Evolutionary conservation across 139 green algal species (phyloP), one percentile per base, ranked within the genome.

Genomic region (Volvox reticuliferus): DNA sequence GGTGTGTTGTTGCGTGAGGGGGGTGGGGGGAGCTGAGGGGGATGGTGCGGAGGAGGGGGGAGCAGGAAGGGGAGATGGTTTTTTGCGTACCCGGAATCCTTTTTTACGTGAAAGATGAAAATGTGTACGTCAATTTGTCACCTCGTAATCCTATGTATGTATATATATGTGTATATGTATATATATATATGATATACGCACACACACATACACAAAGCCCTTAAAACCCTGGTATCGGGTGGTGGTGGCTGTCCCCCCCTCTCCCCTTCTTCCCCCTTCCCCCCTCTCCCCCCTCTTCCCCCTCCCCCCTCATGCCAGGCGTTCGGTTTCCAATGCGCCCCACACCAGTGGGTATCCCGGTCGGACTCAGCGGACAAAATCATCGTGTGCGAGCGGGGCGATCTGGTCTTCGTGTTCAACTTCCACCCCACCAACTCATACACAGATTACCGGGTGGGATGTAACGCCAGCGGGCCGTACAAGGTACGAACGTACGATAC

Each of bases 381-480:
- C 35, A 95, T 99, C 22, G 96, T 99, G 71, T 94, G 96, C 71
- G 98, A 99, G 96, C 94, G 97, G 16, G 98, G 98, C 28, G 98
- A 99, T 92, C 95, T 99, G 37, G 94, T 99, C 35, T 98, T 99
- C 86, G 98, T 99, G 19, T 99, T 99, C 96, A 99, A 99, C 96
- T 99, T 99, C 95, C 98, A 99, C 95, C 98, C 96, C 69, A 95
- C 88, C 55, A 95, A 98, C 71, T 97, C 93, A 44, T 99, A 96
- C 96, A 97, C 93, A 21, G 96, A 99, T 94, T 99, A 99, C 94
- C 92, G 95, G 14, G 94, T 99, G 22, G 98, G 98, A 36, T 97
- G 94, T 94, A 94, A 96, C 81, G 95, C 97, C 61, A 65, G 88
- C 19, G 96, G 94, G 77, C 77, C 85, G n/a, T 97, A 82, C 78